Conservation (phyloP, 805 yeast species). For the Cyberlindnera euphorbiae region DNA sequence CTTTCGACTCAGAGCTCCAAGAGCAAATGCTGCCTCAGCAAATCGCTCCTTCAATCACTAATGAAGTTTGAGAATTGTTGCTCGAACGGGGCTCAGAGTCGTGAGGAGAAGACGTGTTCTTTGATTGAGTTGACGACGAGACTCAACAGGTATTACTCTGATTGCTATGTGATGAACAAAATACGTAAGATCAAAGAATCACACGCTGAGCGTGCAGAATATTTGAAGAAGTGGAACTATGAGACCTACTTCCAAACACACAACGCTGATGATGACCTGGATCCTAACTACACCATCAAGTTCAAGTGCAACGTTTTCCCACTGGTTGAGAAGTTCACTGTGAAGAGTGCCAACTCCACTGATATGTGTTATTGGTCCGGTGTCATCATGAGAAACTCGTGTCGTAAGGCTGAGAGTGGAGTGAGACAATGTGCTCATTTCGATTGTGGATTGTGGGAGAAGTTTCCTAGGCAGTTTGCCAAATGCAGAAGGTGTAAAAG, state of each 20-base stretch:
- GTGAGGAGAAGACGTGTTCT: slow-evolving; percentile 15
- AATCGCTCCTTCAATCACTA: slow-evolving; percentile 20
- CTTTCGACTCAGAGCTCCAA: background rate
- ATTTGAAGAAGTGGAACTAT: slow-evolving; percentile 41
- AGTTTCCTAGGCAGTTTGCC: slow-evolving; percentile 84
- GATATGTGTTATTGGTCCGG: slow-evolving; percentile 96
- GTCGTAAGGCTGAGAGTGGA: slow-evolving; percentile 86
- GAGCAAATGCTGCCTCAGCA: slow-evolving; percentile 11
- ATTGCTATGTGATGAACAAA: slow-evolving; percentile 5
- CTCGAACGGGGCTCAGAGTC: slow-evolving; percentile 7
- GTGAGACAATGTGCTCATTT: slow-evolving; percentile 93
- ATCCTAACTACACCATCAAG: background rate
- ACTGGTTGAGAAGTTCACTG: slow-evolving; percentile 85
- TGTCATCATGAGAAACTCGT: slow-evolving; percentile 94
- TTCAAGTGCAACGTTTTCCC: slow-evolving; percentile 66
- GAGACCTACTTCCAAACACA: slow-evolving; percentile 30
- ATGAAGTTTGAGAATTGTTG: slow-evolving; percentile 18
- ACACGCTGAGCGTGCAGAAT: slow-evolving; percentile 9
- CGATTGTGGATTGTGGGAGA: slow-evolving; percentile 93
- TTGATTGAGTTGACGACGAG: slow-evolving; percentile 16
- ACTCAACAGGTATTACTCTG: slow-evolving; percentile 19
- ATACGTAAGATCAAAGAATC: slow-evolving; percentile 8
- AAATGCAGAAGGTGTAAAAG: slow-evolving; percentile 92
- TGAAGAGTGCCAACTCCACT: slow-evolving; percentile 53
- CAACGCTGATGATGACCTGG: slow-evolving; percentile 20